phyloP scores from a whole-genome alignment of 2,329 filamentous ascomycete species.

The Ophiostoma pallidulum region DNA sequence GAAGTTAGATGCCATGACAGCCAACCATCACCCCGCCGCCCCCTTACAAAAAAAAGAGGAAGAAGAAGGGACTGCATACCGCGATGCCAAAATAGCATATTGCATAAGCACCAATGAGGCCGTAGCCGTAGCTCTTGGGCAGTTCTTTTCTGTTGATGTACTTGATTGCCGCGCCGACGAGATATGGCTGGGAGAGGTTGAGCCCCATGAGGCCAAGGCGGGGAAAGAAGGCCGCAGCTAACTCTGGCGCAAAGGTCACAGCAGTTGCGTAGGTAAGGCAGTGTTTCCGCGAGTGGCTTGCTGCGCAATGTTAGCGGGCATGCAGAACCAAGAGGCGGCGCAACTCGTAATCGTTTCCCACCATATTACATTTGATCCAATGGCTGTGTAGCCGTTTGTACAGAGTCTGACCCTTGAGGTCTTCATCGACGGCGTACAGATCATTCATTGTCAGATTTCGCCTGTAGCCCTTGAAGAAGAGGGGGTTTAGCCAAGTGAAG shows the following conservation, averaged over 20 bases:
- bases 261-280: constrained; percentile 9
- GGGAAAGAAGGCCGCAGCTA: constrained; percentile 10
- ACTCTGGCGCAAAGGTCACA: constrained; percentile 7
- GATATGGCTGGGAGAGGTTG: constrained; percentile 13
- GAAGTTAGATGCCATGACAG: too few relatives aligned
- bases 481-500: constrained; percentile 44
- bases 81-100: constrained; percentile 12
- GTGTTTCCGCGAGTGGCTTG: constrained; percentile 8
- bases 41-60: too few relatives aligned
- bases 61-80: neutral
- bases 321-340: neutral
- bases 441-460: constrained; percentile 29
- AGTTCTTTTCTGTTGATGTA: neutral
- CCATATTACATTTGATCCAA: constrained; percentile 11
- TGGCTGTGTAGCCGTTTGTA: constrained; percentile 7
- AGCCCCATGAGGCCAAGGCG: constrained; percentile 11
- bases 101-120: constrained; percentile 15
- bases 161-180: constrained; percentile 11
- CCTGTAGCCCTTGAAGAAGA: constrained; percentile 41
- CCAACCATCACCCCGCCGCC: too few relatives aligned
- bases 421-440: constrained; percentile 8
- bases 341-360: neutral
- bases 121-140: constrained; percentile 12
- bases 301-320: neutral
- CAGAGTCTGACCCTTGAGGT: constrained; percentile 5